Evolutionary conservation across 2,329 filamentous ascomycete genomes (phyloP), one percentile per base, ranked within the genome.

Genomic region (Metarhizium album): DNA sequence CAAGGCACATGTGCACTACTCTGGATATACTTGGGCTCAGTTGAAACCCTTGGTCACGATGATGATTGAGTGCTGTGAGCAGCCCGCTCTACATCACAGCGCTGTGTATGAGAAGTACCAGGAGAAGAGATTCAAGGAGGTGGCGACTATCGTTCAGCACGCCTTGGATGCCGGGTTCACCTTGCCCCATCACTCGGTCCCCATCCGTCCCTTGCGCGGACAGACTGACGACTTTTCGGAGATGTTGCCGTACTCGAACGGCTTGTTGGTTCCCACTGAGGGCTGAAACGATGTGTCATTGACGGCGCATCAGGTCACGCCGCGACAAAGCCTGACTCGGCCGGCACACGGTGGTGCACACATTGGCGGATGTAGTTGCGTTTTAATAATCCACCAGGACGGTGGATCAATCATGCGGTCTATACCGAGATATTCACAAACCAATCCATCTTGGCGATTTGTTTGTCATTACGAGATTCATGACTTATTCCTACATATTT

Each of bases 21-120:
- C 91, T 35, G 88, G 88, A 49, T 97, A 98, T 71, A 95, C 90
- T 2, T 90, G 86, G 71, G 71, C 74, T 45, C 93, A 98, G 67
- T 74, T 98, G 51, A 83, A 83, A 61, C 83, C 85, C 2, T 72
- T 96, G 37, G 77, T 96, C 45, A 74, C 75, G 14, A 83, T 87
- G 66, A 83, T 98, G 57, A 72, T 94, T 47, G 89, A 95, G 59
- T 97, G 91, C 72, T 95, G 90, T 69, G 83, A 88, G 54, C 78
- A 83, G 51, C 86, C 90, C 6, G 76, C 77, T 55, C 83, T 84
- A 61, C 93, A 98, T 64, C 93, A 98, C 64, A 70, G 74, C 27
- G 88, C 90, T 7, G 85, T 98, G 42, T 96, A 81, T 63, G 88
- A 95, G 51, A 98, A 98, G 70, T 98, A 96, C 70, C 77, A 81